A percentile compares a stretch with the other conserved stretches of the same genome.
Evolutionary conservation across 116 monocot species (phyloP).

Genomic region (Trichopus zeylanicus): DNA sequence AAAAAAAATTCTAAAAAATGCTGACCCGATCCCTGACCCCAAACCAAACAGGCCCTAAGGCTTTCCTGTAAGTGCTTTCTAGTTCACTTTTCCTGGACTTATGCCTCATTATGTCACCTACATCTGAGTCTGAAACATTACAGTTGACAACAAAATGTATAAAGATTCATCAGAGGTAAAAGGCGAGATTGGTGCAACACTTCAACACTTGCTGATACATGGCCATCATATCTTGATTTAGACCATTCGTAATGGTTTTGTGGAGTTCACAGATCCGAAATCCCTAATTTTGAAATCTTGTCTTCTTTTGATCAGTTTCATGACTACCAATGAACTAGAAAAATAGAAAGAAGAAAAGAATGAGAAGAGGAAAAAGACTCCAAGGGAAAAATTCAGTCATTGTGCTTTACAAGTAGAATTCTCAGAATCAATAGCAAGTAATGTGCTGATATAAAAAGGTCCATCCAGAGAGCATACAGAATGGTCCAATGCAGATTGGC

Average conservation of each 20-base stretch:
- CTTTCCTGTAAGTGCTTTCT: too few species aligned
- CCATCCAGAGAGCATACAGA: conserved; percentile 43
- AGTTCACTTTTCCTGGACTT: conserved; percentile 46
- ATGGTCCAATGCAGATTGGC: conserved; percentile 56
- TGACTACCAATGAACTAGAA: conserved; percentile 67
- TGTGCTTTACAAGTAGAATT: too few species aligned
- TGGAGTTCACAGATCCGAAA: conserved; percentile 93
- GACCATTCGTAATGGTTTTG: conserved; percentile 91
- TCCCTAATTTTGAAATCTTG: conserved; percentile 46
- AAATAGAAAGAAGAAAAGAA: neutral
- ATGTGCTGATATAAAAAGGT: neutral
- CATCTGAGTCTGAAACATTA: conserved; percentile 55
- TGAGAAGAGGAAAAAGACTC: neutral
- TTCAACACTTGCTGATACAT: conserved; percentile 73
- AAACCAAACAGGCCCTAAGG: too few species aligned
- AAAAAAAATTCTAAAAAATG: too few species aligned
- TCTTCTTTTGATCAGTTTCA: conserved; percentile 76
- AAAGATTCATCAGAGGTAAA: conserved; percentile 18
- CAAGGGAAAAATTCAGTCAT: too few species aligned
- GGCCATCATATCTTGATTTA: conserved; percentile 82
- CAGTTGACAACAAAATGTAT: conserved; percentile 7
- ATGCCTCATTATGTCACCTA: conserved; percentile 54
- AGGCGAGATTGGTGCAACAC: conserved; percentile 64
- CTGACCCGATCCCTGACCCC: too few species aligned
- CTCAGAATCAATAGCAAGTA: neutral